Evolutionary conservation across 2,329 filamentous ascomycete genomes (phyloP).

Genomic region (Penicillium brevicompactum): DNA sequence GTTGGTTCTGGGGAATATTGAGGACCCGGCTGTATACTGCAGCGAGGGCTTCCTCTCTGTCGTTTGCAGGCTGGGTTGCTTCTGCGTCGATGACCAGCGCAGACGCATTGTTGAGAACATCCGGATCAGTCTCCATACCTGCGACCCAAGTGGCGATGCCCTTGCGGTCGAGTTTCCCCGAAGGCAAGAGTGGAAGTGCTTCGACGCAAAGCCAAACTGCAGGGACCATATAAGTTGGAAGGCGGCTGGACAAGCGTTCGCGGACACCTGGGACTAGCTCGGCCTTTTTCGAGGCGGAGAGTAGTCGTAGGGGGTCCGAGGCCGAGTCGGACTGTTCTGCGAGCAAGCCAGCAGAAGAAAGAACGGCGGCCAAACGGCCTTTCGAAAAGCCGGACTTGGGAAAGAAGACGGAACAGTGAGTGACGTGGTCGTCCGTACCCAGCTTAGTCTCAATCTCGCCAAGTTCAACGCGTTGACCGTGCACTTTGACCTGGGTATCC

Average conservation of each 20-base stretch:
- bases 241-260: conserved; percentile 28
- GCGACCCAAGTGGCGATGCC: conserved; percentile 38
- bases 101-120: conserved; percentile 12
- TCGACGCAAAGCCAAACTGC: conserved; percentile 50
- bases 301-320: conserved; percentile 26
- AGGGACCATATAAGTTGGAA: conserved; percentile 54
- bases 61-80: conserved; percentile 20
- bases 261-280: conserved; percentile 29
- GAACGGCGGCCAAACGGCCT: conserved; percentile 34
- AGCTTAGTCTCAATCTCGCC: conserved; percentile 52
- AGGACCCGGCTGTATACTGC: conserved; percentile 43
- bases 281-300: conserved; percentile 23
- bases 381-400: conserved; percentile 39
- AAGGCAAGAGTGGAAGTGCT: conserved; percentile 46
- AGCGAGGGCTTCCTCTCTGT: conserved; percentile 33
- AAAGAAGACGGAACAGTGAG: conserved; percentile 39
- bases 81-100: not conserved
- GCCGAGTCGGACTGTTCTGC: conserved; percentile 20
- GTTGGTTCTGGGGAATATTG: conserved; percentile 36
- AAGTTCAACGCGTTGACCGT: conserved; percentile 66
- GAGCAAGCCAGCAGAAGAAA: conserved; percentile 31
- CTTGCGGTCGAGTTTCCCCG: conserved; percentile 51
- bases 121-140: conserved; percentile 31
- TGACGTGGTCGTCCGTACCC: conserved; percentile 30
- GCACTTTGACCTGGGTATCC: conserved; percentile 69